phyloP scores from a whole-genome alignment of 495 filamentous ascomycete species.

The Amphirosellinia nigrospora region DNA sequence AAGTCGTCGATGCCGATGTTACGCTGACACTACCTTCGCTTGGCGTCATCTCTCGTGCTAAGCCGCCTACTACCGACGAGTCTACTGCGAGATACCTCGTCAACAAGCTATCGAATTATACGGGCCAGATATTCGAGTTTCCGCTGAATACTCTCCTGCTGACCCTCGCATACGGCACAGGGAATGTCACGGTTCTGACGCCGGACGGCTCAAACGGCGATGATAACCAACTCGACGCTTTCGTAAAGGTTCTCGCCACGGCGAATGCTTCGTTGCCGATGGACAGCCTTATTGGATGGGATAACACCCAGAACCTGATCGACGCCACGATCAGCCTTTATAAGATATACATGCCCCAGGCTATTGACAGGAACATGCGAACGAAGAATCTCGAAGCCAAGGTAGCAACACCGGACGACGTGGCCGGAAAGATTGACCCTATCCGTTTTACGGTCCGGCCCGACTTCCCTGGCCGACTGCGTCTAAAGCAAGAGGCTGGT shows the following conservation, averaged over 20 bases:
- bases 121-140: constrained; percentile 13
- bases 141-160: constrained; percentile 18
- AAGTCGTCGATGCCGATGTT: neutral
- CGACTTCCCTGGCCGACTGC: neutral
- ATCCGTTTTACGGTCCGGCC: neutral
- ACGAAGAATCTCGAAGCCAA: constrained; percentile 1
- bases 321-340: constrained; percentile 19
- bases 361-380: constrained; percentile 17
- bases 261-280: constrained; percentile 9
- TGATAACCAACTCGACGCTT: neutral
- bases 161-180: constrained; percentile 5
- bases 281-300: neutral
- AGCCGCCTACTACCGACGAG: constrained; percentile 4
- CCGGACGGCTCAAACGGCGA: neutral
- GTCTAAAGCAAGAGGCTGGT: constrained; percentile 1
- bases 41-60: neutral
- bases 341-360: constrained; percentile 19
- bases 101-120: constrained; percentile 5
- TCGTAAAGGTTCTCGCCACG: constrained; percentile 11
- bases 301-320: constrained; percentile 8
- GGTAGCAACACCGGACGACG: constrained; percentile 2
- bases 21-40: constrained; percentile 14
- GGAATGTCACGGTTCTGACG: neutral
- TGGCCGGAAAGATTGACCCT: neutral
- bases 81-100: neutral